A percentile compares a stretch with the other conserved stretches of the same genome.
Conservation (phyloP, 768 basidiomycete genomes). For the Mycena venus region DNA sequence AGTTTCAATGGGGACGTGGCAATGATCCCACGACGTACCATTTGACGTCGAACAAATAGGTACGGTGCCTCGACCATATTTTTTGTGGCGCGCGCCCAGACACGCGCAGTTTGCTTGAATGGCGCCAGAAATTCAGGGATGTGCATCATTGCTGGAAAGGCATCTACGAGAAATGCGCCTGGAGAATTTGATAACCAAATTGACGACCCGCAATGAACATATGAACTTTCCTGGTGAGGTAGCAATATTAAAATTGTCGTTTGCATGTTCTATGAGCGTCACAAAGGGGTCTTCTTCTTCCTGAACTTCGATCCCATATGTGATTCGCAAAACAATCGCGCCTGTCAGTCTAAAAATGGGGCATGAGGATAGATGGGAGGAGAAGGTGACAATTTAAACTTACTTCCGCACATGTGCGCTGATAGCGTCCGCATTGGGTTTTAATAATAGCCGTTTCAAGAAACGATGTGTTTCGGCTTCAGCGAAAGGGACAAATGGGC, state of each 20-base stretch:
- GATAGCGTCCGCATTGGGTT: slow-evolving; percentile 45
- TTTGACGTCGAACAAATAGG: slow-evolving; percentile 57
- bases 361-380: neutral
- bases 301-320: slow-evolving; percentile 69
- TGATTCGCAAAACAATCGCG: slow-evolving; percentile 65
- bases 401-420: slow-evolving; percentile 56
- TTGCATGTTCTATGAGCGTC: slow-evolving; percentile 64
- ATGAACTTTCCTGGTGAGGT: slow-evolving; percentile 58
- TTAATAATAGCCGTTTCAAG: slow-evolving; percentile 50
- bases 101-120: slow-evolving; percentile 61
- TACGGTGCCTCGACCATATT: slow-evolving; percentile 61
- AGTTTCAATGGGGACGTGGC: neutral
- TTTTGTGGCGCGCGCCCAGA: slow-evolving; percentile 54
- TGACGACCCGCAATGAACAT: slow-evolving; percentile 30
- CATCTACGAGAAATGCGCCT: slow-evolving; percentile 57
- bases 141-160: slow-evolving; percentile 56
- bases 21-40: slow-evolving; percentile 50
- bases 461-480: slow-evolving; percentile 53
- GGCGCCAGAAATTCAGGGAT: slow-evolving; percentile 69
- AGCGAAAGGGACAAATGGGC: slow-evolving; percentile 48
- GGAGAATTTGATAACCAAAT: neutral
- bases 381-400: slow-evolving; percentile 22
- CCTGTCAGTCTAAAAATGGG: slow-evolving; percentile 57
- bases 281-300: slow-evolving; percentile 67
- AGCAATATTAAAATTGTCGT: slow-evolving; percentile 64